These are phyloP conservation scores for Leccinum pachyderme DNA, from an alignment of 1,284 basidiomycete genomes.

Conservation along the genomic window DNA sequence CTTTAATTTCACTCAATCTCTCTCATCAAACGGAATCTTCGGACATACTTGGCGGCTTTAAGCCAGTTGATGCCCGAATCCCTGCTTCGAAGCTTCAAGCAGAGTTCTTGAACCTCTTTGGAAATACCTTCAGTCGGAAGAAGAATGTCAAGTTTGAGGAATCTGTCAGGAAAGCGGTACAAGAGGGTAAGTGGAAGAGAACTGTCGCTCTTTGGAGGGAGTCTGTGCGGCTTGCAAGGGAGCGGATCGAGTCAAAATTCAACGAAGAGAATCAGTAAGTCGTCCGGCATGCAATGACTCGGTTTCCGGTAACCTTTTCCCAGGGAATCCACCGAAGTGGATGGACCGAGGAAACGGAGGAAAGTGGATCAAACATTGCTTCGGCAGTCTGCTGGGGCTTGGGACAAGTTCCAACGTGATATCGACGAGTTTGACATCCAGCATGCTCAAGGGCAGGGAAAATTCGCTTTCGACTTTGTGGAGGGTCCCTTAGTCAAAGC, in stretches of 20 bases:
- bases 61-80: constrained; percentile 85
- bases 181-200: constrained; percentile 84
- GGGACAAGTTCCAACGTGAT: constrained; percentile 73
- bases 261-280: constrained; percentile 45
- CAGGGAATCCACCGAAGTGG: constrained; percentile 33
- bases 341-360: constrained; percentile 70
- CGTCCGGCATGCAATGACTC: neutral
- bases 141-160: constrained; percentile 90
- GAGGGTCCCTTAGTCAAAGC: constrained; percentile 97
- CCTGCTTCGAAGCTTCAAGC: constrained; percentile 77
- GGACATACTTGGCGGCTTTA: constrained; percentile 94
- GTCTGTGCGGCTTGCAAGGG: constrained; percentile 67
- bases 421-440: constrained; percentile 84
- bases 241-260: constrained; percentile 50
- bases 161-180: constrained; percentile 81
- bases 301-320: constrained; percentile 2
- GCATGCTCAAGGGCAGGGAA: constrained; percentile 81
- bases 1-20: constrained; percentile 87
- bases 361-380: constrained; percentile 55
- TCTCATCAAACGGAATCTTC: constrained; percentile 97
- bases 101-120: constrained; percentile 83
- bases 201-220: constrained; percentile 86
- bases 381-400: constrained; percentile 52
- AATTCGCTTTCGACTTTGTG: constrained; percentile 92
- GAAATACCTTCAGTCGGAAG: constrained; percentile 84